phyloP scores from a whole-genome alignment of 1,139 yeast species.

The Scheffersomyces titani region DNA sequence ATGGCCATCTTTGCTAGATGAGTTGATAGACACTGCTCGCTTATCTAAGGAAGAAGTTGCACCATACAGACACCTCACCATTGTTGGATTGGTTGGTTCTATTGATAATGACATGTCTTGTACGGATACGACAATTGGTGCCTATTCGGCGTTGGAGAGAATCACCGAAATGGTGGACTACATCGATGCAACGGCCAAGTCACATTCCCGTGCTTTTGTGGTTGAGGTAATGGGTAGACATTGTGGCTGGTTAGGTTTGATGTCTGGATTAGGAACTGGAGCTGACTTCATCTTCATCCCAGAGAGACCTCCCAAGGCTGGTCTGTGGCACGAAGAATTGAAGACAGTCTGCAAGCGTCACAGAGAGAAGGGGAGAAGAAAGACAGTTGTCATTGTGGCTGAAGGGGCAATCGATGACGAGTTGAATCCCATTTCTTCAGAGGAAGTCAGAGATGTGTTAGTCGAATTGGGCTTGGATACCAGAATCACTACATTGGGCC shows the following conservation, averaged over 20 bases:
- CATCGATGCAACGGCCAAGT: constrained; percentile 81
- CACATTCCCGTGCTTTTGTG: constrained; percentile 81
- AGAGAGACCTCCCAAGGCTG: constrained; percentile 66
- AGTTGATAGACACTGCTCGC: constrained; percentile 50
- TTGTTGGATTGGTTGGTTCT: constrained; percentile 79
- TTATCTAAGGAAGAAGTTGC: constrained; percentile 54
- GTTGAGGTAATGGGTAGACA: constrained; percentile 91
- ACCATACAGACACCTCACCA: constrained; percentile 59
- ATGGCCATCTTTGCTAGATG: constrained; percentile 74
- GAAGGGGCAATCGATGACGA: constrained; percentile 79
- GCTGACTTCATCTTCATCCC: constrained; percentile 83
- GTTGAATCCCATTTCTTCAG: constrained; percentile 63
- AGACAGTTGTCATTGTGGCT: constrained; percentile 78
- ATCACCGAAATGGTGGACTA: constrained; percentile 78
- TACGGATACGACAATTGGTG: constrained; percentile 82
- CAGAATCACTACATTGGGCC: constrained; percentile 77
- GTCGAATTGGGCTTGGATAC: constrained; percentile 77
- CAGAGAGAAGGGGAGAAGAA: constrained; percentile 70
- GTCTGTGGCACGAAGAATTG: constrained; percentile 64
- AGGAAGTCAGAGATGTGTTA: constrained; percentile 67
- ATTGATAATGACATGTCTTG: constrained; percentile 84
- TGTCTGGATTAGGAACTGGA: constrained; percentile 82
- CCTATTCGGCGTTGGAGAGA: constrained; percentile 74
- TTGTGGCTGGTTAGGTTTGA: constrained; percentile 84
- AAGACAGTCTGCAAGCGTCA: constrained; percentile 65